Base-by-base conservation (phyloP, 176 grass and related monocot species). In the Tillandsia fasciculata region DNA sequence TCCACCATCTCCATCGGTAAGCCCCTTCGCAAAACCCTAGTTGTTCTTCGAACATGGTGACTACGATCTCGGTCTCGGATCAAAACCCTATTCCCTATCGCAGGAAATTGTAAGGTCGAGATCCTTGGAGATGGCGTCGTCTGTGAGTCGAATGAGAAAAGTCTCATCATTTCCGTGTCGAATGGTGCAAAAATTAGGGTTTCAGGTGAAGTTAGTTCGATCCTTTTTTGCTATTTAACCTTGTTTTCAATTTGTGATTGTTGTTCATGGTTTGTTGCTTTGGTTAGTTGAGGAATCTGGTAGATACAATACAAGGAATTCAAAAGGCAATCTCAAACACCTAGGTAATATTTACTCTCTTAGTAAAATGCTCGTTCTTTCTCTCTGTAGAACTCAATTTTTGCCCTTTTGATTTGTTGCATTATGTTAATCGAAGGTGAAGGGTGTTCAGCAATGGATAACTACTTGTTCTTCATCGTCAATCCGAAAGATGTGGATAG, bases 51-150 rank as follows among this genome's bases (percentile, higher is more conserved):
- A 42, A 42, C 33, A 42, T 15, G 6, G 14, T 64, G 66, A 22
- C 47, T 70, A 2, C 10, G 10, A 23, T 57, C 27, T 26, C 53
- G 13, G 56, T 26, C 74, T 64, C 12, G 69, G 51, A 23, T 12
- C 1, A 22, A 49, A 67, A 57, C 8, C 8, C 2, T 13, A 29
- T 12, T 28, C 18, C 6, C 26, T 15, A 26, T 76, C 15, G 50
- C 66, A 96, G 91, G 87, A 15, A 91, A 91, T 64, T 91, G 85
- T 75, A 88, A 80, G 73, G 85, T 91, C 74, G 88, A 79, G 80
- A 78, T 96, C 83, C 74, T 49, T 26, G 85, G 85, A 65, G 47
- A 64, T 15, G 70, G 83, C 47, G 17, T 83, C 51, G 57, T 49
- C 33, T 78, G 83, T 67, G 59, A 82, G 48, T 15, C 66, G 14